A percentile compares a stretch with the other conserved stretches of the same genome.
Evolutionary conservation across 78 protist species (phyloP).

Genomic region (Monocercomonoides exilis): DNA sequence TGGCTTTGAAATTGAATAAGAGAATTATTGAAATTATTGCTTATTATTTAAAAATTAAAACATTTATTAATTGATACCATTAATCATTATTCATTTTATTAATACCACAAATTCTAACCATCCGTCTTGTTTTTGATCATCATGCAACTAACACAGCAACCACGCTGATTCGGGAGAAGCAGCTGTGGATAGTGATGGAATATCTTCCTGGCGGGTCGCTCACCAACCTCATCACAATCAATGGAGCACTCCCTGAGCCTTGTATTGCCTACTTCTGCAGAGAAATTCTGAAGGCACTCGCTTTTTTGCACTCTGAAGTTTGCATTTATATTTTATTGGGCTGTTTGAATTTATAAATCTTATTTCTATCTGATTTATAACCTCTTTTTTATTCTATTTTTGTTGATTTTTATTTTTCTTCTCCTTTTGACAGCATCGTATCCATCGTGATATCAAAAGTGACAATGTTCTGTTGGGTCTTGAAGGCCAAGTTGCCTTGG

Average conservation of each 20-base stretch:
- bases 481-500: slow-evolving; percentile 69
- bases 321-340: neutral
- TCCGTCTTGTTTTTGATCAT: no score
- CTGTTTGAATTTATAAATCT: no score
- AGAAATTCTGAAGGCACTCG: slow-evolving; percentile 55
- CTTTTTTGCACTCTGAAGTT: slow-evolving; percentile 48
- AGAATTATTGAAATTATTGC: no score
- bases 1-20: no score
- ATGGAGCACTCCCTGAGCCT: slow-evolving; percentile 55
- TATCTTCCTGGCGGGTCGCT: slow-evolving; percentile 76
- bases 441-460: slow-evolving; percentile 81
- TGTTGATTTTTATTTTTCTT: neutral
- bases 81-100: no score
- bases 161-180: slow-evolving; percentile 43
- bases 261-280: slow-evolving; percentile 56
- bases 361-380: neutral
- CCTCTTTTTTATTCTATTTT: neutral
- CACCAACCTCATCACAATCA: slow-evolving; percentile 60
- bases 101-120: no score
- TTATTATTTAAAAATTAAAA: no score
- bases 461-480: slow-evolving; percentile 72
- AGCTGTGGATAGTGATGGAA: slow-evolving; percentile 85
- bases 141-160: no score
- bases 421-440: slow-evolving; percentile 50
- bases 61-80: no score